Conservation (phyloP, 1,284 basidiomycete species). For the Mycena sp. region DNA sequence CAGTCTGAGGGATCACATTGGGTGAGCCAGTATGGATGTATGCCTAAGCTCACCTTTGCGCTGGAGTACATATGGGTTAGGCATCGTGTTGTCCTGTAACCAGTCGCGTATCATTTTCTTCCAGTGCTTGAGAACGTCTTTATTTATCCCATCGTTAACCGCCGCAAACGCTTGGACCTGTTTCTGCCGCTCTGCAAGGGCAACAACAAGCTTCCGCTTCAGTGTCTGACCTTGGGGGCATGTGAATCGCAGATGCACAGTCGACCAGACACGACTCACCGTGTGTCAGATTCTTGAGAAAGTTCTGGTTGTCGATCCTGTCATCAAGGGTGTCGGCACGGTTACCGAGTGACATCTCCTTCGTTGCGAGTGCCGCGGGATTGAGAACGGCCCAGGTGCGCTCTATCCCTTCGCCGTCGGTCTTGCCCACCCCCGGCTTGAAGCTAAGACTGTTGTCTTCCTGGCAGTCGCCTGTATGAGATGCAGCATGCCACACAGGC, state of each 20-base stretch:
- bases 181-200: constrained; percentile 25
- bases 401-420: constrained; percentile 45
- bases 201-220: constrained; percentile 19
- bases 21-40: not conserved
- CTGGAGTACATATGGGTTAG: constrained; percentile 19
- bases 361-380: constrained; percentile 37
- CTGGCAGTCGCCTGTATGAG: constrained; percentile 40
- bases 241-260: too few species aligned
- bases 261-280: constrained; percentile 27
- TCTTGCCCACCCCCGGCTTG: constrained; percentile 38
- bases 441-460: constrained; percentile 37
- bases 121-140: constrained; percentile 21
- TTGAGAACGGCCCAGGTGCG: constrained; percentile 41
- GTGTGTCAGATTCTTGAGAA: constrained; percentile 34
- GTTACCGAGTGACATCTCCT: constrained; percentile 40
- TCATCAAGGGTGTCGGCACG: constrained; percentile 42
- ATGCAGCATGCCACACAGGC: constrained; percentile 43
- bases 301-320: constrained; percentile 37
- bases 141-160: constrained; percentile 19
- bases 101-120: constrained; percentile 21
- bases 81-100: constrained; percentile 27
- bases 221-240: constrained; percentile 6
- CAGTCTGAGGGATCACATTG: not conserved
- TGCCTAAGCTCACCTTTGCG: not conserved
- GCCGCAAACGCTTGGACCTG: constrained; percentile 30